Percentiles rank a stretch among this genome's conserved stretches.
Evolutionary conservation across 2,329 filamentous ascomycete genomes (phyloP).

Genomic region (Colletotrichum neosansevieriae): DNA sequence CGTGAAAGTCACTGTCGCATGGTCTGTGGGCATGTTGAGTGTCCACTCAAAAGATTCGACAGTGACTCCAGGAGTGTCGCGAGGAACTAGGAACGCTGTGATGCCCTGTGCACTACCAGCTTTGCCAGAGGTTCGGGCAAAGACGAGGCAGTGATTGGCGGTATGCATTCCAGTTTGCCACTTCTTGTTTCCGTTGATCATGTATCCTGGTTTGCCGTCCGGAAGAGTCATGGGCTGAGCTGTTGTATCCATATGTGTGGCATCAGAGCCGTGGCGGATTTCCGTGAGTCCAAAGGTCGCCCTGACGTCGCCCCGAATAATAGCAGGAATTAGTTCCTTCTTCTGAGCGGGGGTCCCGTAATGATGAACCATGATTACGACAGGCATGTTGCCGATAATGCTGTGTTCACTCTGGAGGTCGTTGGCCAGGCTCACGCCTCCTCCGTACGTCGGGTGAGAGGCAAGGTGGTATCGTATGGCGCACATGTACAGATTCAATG

Average conservation of each 20-base stretch:
- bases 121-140: neutral
- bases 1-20: neutral
- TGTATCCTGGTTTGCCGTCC: neutral
- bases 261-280: neutral
- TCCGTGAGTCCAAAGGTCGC: slow-evolving; percentile 2
- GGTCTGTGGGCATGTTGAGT: neutral
- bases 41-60: slow-evolving; percentile 6
- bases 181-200: slow-evolving; percentile 3
- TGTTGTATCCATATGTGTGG: neutral
- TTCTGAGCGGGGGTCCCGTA: neutral
- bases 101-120: slow-evolving; percentile 4
- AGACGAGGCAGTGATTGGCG: neutral
- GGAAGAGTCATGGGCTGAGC: neutral
- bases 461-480: slow-evolving; percentile 7
- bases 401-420: slow-evolving; percentile 1
- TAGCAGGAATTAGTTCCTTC: slow-evolving; percentile 2
- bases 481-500: neutral
- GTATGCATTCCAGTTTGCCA: neutral
- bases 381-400: slow-evolving; percentile 1
- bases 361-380: neutral
- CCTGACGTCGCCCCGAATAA: neutral
- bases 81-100: neutral
- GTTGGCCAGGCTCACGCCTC: neutral
- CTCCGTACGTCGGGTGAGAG: neutral
- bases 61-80: neutral